These are phyloP conservation scores for Paraphaeosphaeria sporulosa DNA, from an alignment of 2,329 filamentous ascomycete species.

Conservation along the genomic window DNA sequence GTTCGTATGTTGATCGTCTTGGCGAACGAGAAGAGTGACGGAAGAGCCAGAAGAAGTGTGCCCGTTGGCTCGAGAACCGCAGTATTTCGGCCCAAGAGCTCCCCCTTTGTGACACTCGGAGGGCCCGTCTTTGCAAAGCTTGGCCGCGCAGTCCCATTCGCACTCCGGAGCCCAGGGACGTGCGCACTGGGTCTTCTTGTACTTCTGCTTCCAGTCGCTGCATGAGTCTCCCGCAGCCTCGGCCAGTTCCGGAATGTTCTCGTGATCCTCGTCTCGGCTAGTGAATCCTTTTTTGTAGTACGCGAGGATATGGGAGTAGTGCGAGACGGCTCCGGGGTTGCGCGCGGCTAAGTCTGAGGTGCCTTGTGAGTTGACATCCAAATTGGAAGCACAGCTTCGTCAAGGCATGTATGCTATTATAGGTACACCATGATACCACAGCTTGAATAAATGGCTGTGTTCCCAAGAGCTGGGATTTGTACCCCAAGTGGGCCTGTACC, in stretches of 20 bases:
- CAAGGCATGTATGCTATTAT: too few species aligned
- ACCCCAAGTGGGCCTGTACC: background rate
- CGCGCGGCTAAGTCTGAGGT: background rate
- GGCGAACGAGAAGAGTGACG: background rate
- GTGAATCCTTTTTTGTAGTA: background rate
- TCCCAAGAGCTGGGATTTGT: too few species aligned
- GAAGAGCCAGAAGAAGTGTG: too few species aligned
- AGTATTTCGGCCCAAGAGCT: too few species aligned
- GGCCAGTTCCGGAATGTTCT: background rate
- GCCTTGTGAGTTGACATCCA: too few species aligned
- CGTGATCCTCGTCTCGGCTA: background rate
- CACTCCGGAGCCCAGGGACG: conserved; percentile 2
- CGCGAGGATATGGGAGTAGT: background rate
- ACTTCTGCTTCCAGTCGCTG: background rate
- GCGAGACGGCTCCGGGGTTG: background rate
- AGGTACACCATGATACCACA: too few species aligned
- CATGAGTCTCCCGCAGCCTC: background rate
- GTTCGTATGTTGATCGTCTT: background rate
- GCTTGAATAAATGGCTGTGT: too few species aligned
- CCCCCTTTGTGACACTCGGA: background rate
- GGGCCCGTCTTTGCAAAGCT: background rate
- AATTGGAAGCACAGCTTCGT: too few species aligned
- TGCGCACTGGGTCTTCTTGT: conserved; percentile 1
- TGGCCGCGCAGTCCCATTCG: background rate
- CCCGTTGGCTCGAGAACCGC: too few species aligned